These are phyloP conservation scores for Basipetospora chlamydospora DNA, from an alignment of 2,329 filamentous ascomycete species.

Conservation along the genomic window DNA sequence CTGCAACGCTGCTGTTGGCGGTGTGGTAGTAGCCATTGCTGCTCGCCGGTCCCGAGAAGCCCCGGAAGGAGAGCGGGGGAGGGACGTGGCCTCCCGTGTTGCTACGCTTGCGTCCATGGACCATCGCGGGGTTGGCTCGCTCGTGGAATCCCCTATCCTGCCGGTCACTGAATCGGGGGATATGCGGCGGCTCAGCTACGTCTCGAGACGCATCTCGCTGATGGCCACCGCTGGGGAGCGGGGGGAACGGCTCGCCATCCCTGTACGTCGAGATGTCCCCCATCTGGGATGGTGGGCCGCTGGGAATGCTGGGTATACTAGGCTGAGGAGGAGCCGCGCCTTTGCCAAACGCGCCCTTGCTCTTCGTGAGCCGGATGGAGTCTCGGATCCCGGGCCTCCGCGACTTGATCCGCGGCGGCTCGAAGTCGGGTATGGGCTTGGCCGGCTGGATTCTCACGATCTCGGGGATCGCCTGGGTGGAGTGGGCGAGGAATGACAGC, in stretches of 20 bases:
- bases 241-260: slow-evolving; percentile 24
- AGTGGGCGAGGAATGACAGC: slow-evolving; percentile 87
- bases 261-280: slow-evolving; percentile 22
- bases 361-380: slow-evolving; percentile 79
- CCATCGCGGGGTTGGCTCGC: slow-evolving; percentile 27
- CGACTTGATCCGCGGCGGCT: slow-evolving; percentile 30
- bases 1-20: slow-evolving; percentile 41
- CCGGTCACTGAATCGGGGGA: slow-evolving; percentile 46
- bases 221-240: slow-evolving; percentile 22
- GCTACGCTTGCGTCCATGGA: slow-evolving; percentile 74
- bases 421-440: slow-evolving; percentile 36
- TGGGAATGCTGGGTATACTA: slow-evolving; percentile 38
- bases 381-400: slow-evolving; percentile 56
- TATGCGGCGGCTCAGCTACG: slow-evolving; percentile 55
- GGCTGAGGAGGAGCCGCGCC: slow-evolving; percentile 26
- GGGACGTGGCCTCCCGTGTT: slow-evolving; percentile 68
- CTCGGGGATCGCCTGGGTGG: slow-evolving; percentile 65
- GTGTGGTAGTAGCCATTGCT: slow-evolving; percentile 26
- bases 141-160: slow-evolving; percentile 19
- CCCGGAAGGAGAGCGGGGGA: slow-evolving; percentile 60
- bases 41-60: slow-evolving; percentile 49
- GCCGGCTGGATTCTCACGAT: slow-evolving; percentile 42
- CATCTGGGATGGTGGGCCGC: slow-evolving; percentile 25
- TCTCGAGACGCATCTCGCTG: slow-evolving; percentile 38
- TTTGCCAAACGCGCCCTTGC: slow-evolving; percentile 25